Percentiles rank a stretch among this genome's conserved stretches.
Evolutionary conservation across 1,284 basidiomycete species (phyloP).

Genomic region (Papiliotrema fonsecae): DNA sequence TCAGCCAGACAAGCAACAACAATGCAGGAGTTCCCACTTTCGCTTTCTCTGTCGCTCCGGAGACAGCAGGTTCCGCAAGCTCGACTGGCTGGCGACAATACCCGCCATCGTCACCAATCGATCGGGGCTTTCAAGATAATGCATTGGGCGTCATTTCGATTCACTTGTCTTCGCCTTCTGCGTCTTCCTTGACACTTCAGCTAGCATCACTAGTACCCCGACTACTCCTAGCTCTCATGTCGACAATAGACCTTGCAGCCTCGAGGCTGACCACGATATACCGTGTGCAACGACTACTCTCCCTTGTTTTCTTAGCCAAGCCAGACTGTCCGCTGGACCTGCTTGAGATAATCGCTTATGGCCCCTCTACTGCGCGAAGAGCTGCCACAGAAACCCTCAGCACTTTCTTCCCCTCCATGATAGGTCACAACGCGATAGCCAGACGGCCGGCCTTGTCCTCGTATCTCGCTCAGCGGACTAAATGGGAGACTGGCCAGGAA

Average conservation of each 20-base stretch:
- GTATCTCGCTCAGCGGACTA: constrained; percentile 23
- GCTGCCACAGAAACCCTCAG: constrained; percentile 57
- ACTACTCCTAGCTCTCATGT: constrained; percentile 26
- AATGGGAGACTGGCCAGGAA: constrained; percentile 38
- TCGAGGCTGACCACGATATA: constrained; percentile 48
- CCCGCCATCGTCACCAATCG: constrained; percentile 21
- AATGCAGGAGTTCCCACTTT: constrained; percentile 12
- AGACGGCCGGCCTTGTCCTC: constrained; percentile 27
- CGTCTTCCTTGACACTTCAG: constrained; percentile 10
- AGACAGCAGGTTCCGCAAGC: constrained; percentile 1
- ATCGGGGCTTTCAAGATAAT: constrained; percentile 4
- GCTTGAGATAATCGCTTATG: constrained; percentile 64
- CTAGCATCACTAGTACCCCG: constrained; percentile 27
- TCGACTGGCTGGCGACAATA: constrained; percentile 27
- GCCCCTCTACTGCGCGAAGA: constrained; percentile 55
- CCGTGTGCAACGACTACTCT: constrained; percentile 57
- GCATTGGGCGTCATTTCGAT: constrained; percentile 24
- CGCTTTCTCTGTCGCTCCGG: constrained; percentile 14
- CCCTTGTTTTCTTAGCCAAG: constrained; percentile 59
- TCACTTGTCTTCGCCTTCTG: constrained; percentile 6
- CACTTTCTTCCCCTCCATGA: constrained; percentile 61
- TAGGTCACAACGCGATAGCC: constrained; percentile 57
- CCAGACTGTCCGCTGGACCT: constrained; percentile 64
- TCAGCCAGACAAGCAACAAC: constrained; percentile 3
- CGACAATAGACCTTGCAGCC: constrained; percentile 23